These are phyloP conservation scores for Acmispon strigosus DNA, from an alignment of 306 rosid species.

Conservation along the genomic window DNA sequence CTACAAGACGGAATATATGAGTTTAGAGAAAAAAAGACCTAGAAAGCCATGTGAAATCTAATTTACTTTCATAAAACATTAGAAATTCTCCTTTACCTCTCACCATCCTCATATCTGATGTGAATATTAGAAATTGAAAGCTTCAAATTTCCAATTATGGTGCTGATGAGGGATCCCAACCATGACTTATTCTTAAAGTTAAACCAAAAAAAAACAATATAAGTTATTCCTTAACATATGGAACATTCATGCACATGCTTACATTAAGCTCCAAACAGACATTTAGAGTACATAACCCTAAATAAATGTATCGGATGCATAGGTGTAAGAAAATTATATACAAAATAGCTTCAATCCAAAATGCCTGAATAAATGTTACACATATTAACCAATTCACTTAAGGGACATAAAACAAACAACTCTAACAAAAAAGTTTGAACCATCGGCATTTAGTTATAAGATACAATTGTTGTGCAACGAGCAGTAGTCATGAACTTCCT, in stretches of 20 bases:
- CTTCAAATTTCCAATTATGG: slow-evolving; percentile 90
- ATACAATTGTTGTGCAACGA: background rate
- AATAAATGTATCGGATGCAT: background rate
- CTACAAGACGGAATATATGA: slow-evolving; percentile 49
- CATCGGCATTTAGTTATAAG: background rate
- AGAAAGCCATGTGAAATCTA: background rate
- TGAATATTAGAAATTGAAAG: slow-evolving; percentile 91
- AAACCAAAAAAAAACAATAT: slow-evolving; percentile 8
- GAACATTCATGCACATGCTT: slow-evolving; percentile 3
- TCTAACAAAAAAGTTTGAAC: background rate
- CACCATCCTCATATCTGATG: slow-evolving; percentile 90
- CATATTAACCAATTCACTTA: background rate
- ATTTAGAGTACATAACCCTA: background rate
- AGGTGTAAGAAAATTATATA: slow-evolving; percentile 1
- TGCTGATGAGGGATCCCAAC: slow-evolving; percentile 93
- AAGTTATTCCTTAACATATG: slow-evolving; percentile 17
- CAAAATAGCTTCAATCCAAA: background rate
- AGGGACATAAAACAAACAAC: background rate
- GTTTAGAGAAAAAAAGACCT: slow-evolving; percentile 17
- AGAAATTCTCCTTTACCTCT: slow-evolving; percentile 51
- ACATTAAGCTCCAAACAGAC: background rate
- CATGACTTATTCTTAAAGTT: slow-evolving; percentile 73
- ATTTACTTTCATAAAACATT: background rate
- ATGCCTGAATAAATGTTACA: background rate
- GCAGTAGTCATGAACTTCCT: background rate